Conservation (phyloP, 2,329 filamentous ascomycete genomes). For the Didymella segeticola region DNA sequence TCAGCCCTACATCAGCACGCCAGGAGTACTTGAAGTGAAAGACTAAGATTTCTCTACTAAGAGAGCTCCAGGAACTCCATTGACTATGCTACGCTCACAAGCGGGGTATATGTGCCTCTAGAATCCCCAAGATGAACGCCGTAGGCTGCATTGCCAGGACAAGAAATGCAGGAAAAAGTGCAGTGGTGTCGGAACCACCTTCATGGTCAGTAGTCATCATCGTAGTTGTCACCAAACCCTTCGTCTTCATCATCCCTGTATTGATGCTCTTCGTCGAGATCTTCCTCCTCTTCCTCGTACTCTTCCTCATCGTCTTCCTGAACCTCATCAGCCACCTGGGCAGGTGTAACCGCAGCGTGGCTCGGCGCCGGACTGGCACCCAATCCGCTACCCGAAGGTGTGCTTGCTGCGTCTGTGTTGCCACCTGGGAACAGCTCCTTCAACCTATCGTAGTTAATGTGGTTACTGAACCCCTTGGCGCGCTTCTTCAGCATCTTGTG, state of each 20-base stretch:
- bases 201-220: slow-evolving; percentile 28
- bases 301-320: slow-evolving; percentile 28
- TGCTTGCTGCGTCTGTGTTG: slow-evolving; percentile 19
- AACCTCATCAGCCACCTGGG: slow-evolving; percentile 14
- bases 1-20: slow-evolving; percentile 1
- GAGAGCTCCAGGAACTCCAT: slow-evolving; percentile 8
- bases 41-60: neutral
- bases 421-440: slow-evolving; percentile 48
- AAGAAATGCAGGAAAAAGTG: neutral
- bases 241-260: slow-evolving; percentile 53
- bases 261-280: slow-evolving; percentile 49
- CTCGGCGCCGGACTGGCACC: slow-evolving; percentile 30
- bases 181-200: neutral
- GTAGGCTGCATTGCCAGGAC: slow-evolving; percentile 4
- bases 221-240: slow-evolving; percentile 51
- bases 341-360: slow-evolving; percentile 5
- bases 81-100: slow-evolving; percentile 19
- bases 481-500: slow-evolving; percentile 56
- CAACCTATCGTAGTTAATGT: slow-evolving; percentile 57
- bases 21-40: neutral
- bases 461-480: slow-evolving; percentile 51
- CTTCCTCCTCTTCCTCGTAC: slow-evolving; percentile 43
- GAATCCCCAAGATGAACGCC: slow-evolving; percentile 9
- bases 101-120: slow-evolving; percentile 22
- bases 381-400: slow-evolving; percentile 28